phyloP scores from a whole-genome alignment of 352 stramenopile species.

The Globisporangium sylvaticum region DNA sequence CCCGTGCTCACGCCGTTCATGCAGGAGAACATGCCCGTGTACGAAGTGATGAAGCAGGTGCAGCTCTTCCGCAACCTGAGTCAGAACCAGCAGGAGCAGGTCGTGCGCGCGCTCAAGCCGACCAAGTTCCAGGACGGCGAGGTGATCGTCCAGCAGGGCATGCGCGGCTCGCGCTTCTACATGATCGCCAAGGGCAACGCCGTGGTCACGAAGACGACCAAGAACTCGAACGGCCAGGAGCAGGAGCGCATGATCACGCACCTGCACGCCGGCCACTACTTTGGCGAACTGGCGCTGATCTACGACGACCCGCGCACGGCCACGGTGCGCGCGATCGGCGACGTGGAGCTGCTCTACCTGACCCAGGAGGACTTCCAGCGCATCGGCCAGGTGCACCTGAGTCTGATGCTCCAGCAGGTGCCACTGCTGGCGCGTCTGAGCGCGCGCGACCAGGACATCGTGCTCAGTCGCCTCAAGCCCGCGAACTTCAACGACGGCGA shows the following conservation, averaged over 20 bases:
- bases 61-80: constrained; percentile 85
- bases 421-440: constrained; percentile 68
- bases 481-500: constrained; percentile 84
- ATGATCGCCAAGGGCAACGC: constrained; percentile 89
- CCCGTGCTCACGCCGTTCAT: constrained; percentile 71
- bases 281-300: constrained; percentile 91
- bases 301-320: constrained; percentile 87
- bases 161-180: constrained; percentile 81
- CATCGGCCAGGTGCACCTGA: constrained; percentile 83
- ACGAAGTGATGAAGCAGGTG: constrained; percentile 87
- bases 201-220: constrained; percentile 78
- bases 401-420: constrained; percentile 86
- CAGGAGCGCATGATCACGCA: constrained; percentile 87
- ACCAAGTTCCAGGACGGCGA: constrained; percentile 83
- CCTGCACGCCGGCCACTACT: constrained; percentile 90
- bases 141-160: constrained; percentile 84
- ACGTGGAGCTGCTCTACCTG: constrained; percentile 81
- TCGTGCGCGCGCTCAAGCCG: constrained; percentile 77
- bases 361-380: constrained; percentile 87
- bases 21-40: constrained; percentile 81
- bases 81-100: constrained; percentile 86
- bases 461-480: constrained; percentile 75
- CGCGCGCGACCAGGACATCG: constrained; percentile 73
- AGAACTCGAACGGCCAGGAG: constrained; percentile 26
- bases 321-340: constrained; percentile 69